Conservation (phyloP, 805 yeast species). For the Starmerella kuoi region DNA sequence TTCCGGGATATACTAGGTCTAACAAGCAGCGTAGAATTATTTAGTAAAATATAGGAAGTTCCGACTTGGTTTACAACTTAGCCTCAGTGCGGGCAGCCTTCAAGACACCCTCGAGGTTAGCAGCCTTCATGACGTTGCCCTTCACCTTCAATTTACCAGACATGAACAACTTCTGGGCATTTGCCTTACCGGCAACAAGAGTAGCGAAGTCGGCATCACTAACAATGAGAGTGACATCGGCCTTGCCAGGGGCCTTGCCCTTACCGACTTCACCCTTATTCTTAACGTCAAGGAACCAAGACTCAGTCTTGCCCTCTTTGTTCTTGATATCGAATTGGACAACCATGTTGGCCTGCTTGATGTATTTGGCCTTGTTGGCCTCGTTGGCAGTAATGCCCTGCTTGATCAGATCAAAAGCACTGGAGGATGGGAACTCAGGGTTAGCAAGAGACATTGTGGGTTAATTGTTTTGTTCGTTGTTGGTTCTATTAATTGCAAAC, state of each 20-base stretch:
- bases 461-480: background rate
- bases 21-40: no score
- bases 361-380: constrained; percentile 26
- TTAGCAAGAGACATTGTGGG: constrained; percentile 22
- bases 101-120: constrained; percentile 57
- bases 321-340: constrained; percentile 58
- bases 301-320: constrained; percentile 43
- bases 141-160: constrained; percentile 73
- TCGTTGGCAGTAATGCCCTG: constrained; percentile 26
- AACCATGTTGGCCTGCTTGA: constrained; percentile 44
- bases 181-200: constrained; percentile 65
- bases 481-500: constrained; percentile 9
- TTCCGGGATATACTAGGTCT: no score
- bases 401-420: constrained; percentile 30
- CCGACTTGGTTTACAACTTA: constrained; percentile 35
- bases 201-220: constrained; percentile 58
- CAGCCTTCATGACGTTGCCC: constrained; percentile 87
- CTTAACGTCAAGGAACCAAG: constrained; percentile 62
- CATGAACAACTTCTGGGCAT: constrained; percentile 76
- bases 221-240: constrained; percentile 55
- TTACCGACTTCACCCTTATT: constrained; percentile 41
- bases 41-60: no score
- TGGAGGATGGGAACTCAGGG: constrained; percentile 31
- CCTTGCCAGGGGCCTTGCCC: constrained; percentile 31
- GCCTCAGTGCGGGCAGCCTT: constrained; percentile 40